These are phyloP conservation scores for Gaeumannomyces sp. DNA, from an alignment of 2,329 filamentous ascomycete species.

Conservation along the genomic window DNA sequence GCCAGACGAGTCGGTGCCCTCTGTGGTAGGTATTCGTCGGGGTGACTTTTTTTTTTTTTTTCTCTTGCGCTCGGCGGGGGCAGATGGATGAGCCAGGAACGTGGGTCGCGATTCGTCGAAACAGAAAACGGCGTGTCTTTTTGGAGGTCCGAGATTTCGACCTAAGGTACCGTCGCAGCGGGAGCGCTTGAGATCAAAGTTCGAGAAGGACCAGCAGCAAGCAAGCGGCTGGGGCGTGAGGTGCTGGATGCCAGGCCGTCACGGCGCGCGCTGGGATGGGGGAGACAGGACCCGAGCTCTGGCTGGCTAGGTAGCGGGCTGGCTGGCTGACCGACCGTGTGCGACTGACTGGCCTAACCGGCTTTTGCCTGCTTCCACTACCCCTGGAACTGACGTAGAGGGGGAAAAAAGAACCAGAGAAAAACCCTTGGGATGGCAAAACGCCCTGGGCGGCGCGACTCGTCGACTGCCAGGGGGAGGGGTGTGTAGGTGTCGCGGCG, in stretches of 20 bases:
- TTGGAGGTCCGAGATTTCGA: not conserved
- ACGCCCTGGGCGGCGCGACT: not conserved
- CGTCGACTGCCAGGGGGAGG: not conserved
- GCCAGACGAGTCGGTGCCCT: not conserved
- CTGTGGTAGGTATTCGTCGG: not conserved
- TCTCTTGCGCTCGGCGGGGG: too few relatives aligned
- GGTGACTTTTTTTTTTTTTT: not conserved
- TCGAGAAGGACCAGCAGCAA: slow-evolving; percentile 1
- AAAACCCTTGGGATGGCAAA: not conserved
- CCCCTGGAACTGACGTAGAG: not conserved
- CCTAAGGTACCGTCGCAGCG: not conserved
- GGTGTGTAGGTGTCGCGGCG: too few relatives aligned
- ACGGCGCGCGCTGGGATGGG: not conserved
- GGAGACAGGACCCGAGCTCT: not conserved
- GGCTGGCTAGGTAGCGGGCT: not conserved
- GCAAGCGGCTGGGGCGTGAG: not conserved
- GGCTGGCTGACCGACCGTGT: not conserved
- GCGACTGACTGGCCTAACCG: not conserved
- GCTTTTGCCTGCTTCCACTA: not conserved
- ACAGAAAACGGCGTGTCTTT: not conserved
- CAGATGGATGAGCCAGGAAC: not conserved
- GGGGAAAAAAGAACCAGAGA: not conserved
- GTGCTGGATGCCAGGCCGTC: not conserved
- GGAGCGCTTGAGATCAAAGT: not conserved
- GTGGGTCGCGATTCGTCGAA: not conserved